Conservation (phyloP, 2,329 filamentous ascomycete species). For the Aspergillus sp. region DNA sequence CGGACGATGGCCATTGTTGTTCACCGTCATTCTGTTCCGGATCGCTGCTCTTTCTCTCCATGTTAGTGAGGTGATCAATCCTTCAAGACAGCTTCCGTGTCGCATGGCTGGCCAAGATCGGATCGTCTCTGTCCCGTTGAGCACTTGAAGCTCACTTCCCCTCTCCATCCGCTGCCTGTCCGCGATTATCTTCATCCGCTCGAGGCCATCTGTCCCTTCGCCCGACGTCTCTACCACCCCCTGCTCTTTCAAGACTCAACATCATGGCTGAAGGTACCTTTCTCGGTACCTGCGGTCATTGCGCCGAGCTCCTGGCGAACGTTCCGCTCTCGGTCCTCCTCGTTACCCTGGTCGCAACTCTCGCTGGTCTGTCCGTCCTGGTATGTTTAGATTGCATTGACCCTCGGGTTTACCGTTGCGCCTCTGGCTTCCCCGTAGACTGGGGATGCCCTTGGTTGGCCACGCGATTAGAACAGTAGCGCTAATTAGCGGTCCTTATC, state of each 20-base stretch:
- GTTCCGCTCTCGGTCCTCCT: slow-evolving; percentile 34
- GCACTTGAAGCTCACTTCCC: slow-evolving; percentile 21
- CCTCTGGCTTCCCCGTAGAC: neutral
- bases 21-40: neutral
- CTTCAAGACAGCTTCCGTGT: slow-evolving; percentile 18
- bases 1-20: slow-evolving; percentile 15
- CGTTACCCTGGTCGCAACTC: slow-evolving; percentile 30
- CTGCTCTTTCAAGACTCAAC: neutral
- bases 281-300: slow-evolving; percentile 34
- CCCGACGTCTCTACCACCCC: neutral
- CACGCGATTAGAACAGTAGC: neutral
- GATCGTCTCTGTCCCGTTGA: slow-evolving; percentile 22
- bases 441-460: neutral
- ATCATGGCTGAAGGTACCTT: slow-evolving; percentile 33
- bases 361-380: slow-evolving; percentile 34
- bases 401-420: neutral
- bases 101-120: slow-evolving; percentile 29
- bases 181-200: neutral
- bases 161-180: slow-evolving; percentile 6
- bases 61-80: slow-evolving; percentile 9
- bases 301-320: slow-evolving; percentile 30
- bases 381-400: slow-evolving; percentile 28
- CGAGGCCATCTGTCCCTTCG: neutral
- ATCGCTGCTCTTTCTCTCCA: slow-evolving; percentile 4
- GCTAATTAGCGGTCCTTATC: neutral